Evolutionary conservation across 345 rosid species (phyloP).

Genomic region (Hibiscus trionum): DNA sequence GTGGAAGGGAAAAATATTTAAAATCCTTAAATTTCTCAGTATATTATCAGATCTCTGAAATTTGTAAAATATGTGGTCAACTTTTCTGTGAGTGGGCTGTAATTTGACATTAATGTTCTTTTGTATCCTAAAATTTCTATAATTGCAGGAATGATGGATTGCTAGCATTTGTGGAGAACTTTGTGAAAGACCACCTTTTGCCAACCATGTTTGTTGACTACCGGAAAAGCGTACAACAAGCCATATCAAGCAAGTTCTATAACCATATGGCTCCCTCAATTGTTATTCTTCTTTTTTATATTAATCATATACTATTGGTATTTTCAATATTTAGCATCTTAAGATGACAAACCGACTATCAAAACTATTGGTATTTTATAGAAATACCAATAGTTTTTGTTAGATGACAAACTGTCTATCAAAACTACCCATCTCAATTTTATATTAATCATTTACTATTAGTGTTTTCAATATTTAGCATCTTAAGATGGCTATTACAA

Average conservation of each 20-base stretch:
- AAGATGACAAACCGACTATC: background rate
- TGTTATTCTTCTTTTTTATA: background rate
- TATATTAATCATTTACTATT: background rate
- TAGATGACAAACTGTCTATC: background rate
- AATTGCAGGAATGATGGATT: slow-evolving; percentile 88
- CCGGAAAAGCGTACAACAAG: slow-evolving; percentile 96
- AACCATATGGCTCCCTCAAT: background rate
- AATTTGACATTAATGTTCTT: background rate
- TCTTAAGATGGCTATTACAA: background rate
- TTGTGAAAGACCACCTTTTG: slow-evolving; percentile 91
- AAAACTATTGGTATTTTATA: too few relatives aligned
- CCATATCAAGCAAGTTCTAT: slow-evolving; percentile 83
- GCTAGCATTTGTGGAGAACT: slow-evolving; percentile 91
- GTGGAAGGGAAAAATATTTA: background rate
- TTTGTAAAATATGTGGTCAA: slow-evolving; percentile 1
- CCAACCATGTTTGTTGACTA: slow-evolving; percentile 98
- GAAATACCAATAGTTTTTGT: background rate
- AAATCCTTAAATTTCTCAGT: background rate
- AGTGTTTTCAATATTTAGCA: background rate
- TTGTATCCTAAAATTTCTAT: slow-evolving; percentile 1
- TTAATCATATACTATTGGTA: background rate
- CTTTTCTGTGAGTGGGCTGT: background rate
- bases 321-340: background rate
- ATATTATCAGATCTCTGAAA: background rate
- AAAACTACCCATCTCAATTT: background rate